These are phyloP conservation scores for Lanmaoa pseudosensibilis DNA, from an alignment of 768 basidiomycete genomes.

Conservation along the genomic window DNA sequence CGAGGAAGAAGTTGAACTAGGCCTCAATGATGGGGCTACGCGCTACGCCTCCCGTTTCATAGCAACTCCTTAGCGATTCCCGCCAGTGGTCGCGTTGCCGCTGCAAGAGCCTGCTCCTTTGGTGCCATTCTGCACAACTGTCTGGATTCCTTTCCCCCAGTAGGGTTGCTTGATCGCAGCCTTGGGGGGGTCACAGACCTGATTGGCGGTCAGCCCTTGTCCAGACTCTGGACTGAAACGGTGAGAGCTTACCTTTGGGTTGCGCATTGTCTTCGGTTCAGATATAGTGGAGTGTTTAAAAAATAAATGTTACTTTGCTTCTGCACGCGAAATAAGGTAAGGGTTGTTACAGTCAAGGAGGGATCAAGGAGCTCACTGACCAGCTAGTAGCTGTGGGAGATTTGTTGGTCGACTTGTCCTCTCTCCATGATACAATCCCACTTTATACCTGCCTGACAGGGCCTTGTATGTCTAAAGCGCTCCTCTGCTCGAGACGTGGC, in stretches of 20 bases:
- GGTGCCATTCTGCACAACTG: neutral
- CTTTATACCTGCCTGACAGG: constrained; percentile 18
- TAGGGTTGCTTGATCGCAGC: constrained; percentile 16
- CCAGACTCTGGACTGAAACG: neutral
- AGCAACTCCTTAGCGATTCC: neutral
- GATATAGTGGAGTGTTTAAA: neutral
- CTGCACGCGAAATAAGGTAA: constrained; percentile 8
- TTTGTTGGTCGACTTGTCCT: neutral
- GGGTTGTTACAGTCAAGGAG: neutral
- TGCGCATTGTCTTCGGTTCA: constrained; percentile 7
- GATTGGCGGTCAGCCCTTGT: neutral
- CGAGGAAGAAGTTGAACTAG: neutral
- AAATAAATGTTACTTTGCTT: neutral
- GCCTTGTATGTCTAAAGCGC: neutral
- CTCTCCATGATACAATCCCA: neutral
- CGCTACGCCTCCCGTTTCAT: neutral
- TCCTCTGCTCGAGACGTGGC: neutral
- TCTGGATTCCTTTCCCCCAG: neutral
- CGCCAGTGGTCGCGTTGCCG: neutral
- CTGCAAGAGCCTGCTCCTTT: neutral
- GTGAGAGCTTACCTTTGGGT: constrained; percentile 7
- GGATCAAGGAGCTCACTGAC: constrained; percentile 8
- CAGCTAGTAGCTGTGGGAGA: neutral
- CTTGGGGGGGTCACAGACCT: constrained; percentile 4
- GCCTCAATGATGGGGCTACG: too few species aligned